Base-by-base conservation (phyloP, 2,329 filamentous ascomycete genomes). In the Juglanconis juglandina region DNA sequence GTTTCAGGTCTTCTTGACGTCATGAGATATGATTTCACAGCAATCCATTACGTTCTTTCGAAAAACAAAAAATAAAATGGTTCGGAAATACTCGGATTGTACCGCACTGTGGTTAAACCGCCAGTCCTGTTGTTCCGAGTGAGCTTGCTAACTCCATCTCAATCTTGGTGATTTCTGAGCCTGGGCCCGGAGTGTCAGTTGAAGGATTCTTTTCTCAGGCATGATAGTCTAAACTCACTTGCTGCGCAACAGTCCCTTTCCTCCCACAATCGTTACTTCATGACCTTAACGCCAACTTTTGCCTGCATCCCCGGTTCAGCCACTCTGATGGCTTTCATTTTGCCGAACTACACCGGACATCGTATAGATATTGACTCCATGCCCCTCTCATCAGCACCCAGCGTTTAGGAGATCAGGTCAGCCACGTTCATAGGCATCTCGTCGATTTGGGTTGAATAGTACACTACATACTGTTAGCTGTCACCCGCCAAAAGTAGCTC, bases 391-490 rank as follows among this genome's bases (percentile, higher is more conserved):
- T 47, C 6, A 11, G 13, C 41, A 14, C 14, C 24, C 24, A 14
- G 24, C 44, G 53, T 60, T 86, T 88, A 89, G 33, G 62, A 64
- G 77, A 90, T 90, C 70, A 90, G 86, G 71, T 90, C 87, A 70
- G 87, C 87, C 71, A 90, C 87, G 79, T 90, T 90, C 95, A 99
- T 98, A 75, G 95, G 95, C 95, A 99, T 99, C 87, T 99, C 95
- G 83, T 99, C 95, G 70, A 99, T 98, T 84, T 99, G 95, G 78
- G 95, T 99, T 87, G 92, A 96, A 89, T 99, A 99, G 87, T 98
- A 99, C 83, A 60, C 62, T 62, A 53, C n/a, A 3, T 7, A 14
- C 7, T 5, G 55, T 65, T 49, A 65, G 63, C 32, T 14, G 13
- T 10, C 5, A 35, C 11, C n/a, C 42, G 39, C 3, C n/a, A 47